Evolutionary conservation across 306 rosid species (phyloP), one percentile per base, ranked within the genome.

Genomic region (Alnus rubra): DNA sequence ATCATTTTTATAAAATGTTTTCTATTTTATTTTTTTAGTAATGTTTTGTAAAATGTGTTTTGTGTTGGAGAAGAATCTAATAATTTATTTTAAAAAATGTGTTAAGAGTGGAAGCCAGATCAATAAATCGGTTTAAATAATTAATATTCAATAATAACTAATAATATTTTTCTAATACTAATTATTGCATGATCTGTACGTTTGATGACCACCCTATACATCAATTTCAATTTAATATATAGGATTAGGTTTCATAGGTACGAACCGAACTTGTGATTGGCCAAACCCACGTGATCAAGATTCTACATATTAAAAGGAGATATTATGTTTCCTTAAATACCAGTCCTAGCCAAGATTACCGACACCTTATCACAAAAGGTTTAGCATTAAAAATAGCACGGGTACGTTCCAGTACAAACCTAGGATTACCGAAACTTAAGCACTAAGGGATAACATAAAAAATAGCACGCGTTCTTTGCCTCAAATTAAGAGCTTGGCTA

Each of bases 221-320:
- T 18, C 51, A 33, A 54, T 62, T 60, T 12, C 37, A 33, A 54
- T 75, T 60, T 6, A 48, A 45, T 13, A 60, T 15, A 5, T 30
- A 31, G 30, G 45, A 48, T 30, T 30, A 14, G 47, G 9, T 13
- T 71, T 31, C 13, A 33, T 3, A 2, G 18, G 42, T 44, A n/a
- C 28, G 50, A 74, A 67, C 28, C 67, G 56, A 39, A 1, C 56
- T 6, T 42, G 47, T 69, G 65, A 48, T 78, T 71, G 76, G 76
- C 49, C 56, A 30, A 47, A 47, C 45, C 69, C 76, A 78, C 47
- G 81, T 78, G 75, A 52, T 69, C 53, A 59, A 56, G 81, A 55
- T 71, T 78, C 59, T 71, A 15, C 49, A 70, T 55, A 45, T 44
- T 63, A 45, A 2, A 12, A 15, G 16, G 42, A 56, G 47, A 33